Percentiles rank a stretch among this genome's conserved stretches.
phyloP scores from a whole-genome alignment of 495 filamentous ascomycete species.

The Penicillium herquei region DNA sequence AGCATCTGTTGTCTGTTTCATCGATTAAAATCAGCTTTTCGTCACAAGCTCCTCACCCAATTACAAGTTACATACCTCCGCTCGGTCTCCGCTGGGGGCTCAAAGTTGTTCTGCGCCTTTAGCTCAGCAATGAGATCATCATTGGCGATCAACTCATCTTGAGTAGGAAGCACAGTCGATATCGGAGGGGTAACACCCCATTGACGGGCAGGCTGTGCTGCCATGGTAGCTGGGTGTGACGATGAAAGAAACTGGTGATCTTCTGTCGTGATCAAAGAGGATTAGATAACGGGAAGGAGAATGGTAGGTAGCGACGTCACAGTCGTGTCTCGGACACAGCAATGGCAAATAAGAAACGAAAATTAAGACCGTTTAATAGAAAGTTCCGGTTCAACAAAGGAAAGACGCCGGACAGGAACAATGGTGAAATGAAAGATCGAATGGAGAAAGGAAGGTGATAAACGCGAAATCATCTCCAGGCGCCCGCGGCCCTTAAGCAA shows the following conservation, averaged over 20 bases:
- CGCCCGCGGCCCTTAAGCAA: not conserved
- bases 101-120: constrained; percentile 83
- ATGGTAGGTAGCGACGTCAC: constrained; percentile 8
- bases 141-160: constrained; percentile 70
- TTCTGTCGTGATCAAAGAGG: constrained; percentile 16
- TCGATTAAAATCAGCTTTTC: not conserved
- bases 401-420: not conserved
- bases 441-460: not conserved
- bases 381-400: constrained; percentile 2
- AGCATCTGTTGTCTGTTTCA: constrained; percentile 54
- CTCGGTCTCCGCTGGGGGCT: constrained; percentile 73
- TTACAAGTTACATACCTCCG: constrained; percentile 54
- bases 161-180: constrained; percentile 69
- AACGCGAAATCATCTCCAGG: not conserved
- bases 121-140: constrained; percentile 78
- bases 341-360: constrained; percentile 1
- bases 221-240: constrained; percentile 32
- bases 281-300: constrained; percentile 23
- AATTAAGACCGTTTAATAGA: not conserved
- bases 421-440: not conserved
- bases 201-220: constrained; percentile 47
- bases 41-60: constrained; percentile 3
- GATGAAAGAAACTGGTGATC: constrained; percentile 9
- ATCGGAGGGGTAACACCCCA: constrained; percentile 88
- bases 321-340: constrained; percentile 3